A percentile compares a stretch with the other conserved stretches of the same genome.
Evolutionary conservation across 495 filamentous ascomycete species (phyloP).

Genomic region (Penicillium desertorum): DNA sequence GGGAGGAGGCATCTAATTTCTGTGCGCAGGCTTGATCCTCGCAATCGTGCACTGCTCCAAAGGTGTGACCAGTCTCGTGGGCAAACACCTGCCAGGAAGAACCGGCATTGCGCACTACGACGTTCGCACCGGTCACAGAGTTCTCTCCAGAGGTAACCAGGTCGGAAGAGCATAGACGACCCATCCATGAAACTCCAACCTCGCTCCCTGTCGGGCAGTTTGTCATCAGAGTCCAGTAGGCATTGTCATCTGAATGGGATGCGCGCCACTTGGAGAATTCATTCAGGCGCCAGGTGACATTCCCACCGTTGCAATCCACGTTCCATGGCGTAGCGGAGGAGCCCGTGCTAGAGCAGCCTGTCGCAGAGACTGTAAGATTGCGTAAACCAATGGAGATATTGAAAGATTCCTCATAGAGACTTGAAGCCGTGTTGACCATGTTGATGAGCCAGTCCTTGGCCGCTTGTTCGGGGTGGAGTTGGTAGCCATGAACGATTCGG

Average conservation of each 20-base stretch:
- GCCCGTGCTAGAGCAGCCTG: slow-evolving; percentile 64
- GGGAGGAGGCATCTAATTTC: slow-evolving; percentile 61
- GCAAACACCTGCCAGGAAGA: slow-evolving; percentile 97
- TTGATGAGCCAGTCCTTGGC: slow-evolving; percentile 72
- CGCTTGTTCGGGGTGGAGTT: slow-evolving; percentile 43
- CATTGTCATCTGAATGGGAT: slow-evolving; percentile 68
- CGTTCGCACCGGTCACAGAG: slow-evolving; percentile 80
- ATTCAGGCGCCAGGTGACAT: slow-evolving; percentile 79
- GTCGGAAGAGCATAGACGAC: slow-evolving; percentile 74
- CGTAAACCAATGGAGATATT: slow-evolving; percentile 89
- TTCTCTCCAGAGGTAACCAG: slow-evolving; percentile 51
- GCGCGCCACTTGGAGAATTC: slow-evolving; percentile 89
- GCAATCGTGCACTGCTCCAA: slow-evolving; percentile 96
- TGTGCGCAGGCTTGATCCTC: slow-evolving; percentile 61
- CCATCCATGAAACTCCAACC: slow-evolving; percentile 91
- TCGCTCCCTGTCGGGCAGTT: slow-evolving; percentile 82
- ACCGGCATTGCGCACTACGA: slow-evolving; percentile 73
- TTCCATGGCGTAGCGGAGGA: slow-evolving; percentile 77
- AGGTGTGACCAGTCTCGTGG: slow-evolving; percentile 93
- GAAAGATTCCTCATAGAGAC: slow-evolving; percentile 83
- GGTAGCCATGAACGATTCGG: slow-evolving; percentile 58
- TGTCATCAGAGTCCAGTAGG: slow-evolving; percentile 91
- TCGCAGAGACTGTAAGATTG: slow-evolving; percentile 74
- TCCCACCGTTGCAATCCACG: slow-evolving; percentile 59
- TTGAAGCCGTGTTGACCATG: slow-evolving; percentile 83